Evolutionary conservation across 805 yeast species (phyloP), one percentile per base, ranked within the genome.

Genomic region (Metschnikowia rubicola): DNA sequence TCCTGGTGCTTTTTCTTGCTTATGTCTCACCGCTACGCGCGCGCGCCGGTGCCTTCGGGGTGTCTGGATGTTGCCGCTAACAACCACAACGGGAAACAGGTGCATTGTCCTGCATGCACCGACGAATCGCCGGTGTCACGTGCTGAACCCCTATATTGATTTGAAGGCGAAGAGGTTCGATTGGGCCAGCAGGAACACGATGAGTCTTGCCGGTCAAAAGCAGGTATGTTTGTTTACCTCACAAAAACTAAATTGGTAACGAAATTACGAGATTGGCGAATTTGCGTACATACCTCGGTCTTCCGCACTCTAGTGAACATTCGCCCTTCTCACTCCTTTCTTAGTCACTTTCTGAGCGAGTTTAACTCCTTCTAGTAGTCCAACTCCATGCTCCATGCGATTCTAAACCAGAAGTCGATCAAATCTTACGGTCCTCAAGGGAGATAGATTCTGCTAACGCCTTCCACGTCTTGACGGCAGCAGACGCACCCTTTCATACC

Each of bases 401-500:
- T 21, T 21, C 2, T 21, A 7, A 21, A 5, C 26, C 26, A 21
- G 8, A 21, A 4, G 2, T 3, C 1, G 26, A 21, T 10, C 15
- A 34, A 3, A 1, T 13, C 37, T 34, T 10, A 2, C 21, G 8
- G 28, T 4, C 19, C 35, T 52, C 58, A 81, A 8, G 88, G 89
- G 10, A 81, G 67, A 57, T 67, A 84, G 1, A 84, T 76, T 52
- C 78, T 72, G 28, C 84, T 77, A 41, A 77, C 84, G 1, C 86
- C 84, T 44, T 82, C 82, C 3, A 91, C 96, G 28, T 76, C 75
- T 30, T 82, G 69, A 31, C 96, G 77, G 59, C 97, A 91, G 59
- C 96, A 86, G 0, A 90, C 92, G 65, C 97, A 91, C 0, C 84
- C 84, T 47, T 78, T 79, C 59, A 84, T 84, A 10, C 86, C 86